Base-by-base conservation (phyloP, 2,329 filamentous ascomycete species). In the Cercospora sp. region DNA sequence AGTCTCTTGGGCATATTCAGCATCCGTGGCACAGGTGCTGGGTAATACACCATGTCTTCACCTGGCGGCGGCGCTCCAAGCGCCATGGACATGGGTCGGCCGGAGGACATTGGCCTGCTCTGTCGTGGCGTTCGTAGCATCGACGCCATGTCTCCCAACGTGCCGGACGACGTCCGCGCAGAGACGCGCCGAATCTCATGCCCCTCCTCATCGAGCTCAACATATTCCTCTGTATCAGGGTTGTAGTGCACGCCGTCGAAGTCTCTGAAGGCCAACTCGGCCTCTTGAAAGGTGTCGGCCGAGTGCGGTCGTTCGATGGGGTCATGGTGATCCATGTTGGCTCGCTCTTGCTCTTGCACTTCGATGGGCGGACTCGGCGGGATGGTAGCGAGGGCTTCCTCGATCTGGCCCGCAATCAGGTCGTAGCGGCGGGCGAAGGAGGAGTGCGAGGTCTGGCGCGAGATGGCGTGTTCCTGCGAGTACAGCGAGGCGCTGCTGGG, bases 1-100 rank as follows among this genome's bases (percentile, higher is more conserved):
- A 98, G 82, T 74, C 93, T 91, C 55, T 93, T 93, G 0, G 95
- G 95, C 12, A 99, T 82, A 74, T 97, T 98, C 66, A 99, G 85
- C 89, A 97, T 94, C 70, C 91, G 90, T 3, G 95, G 95, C 2
- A 99, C 95, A 1, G 93, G 94, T 3, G 95, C 95, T 13, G 95
- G 95, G 78, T 99, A 99, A 80, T 90, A 98, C 9, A 97, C 88
- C 92, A 98, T 97, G 73, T 89, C 84, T 72, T 94, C 88, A 4
- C 88, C 90, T 1, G 90, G 90, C 28, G 85, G 83, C 1, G 88
- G 87, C 75, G 72, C 73, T 75, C 87, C 80, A n/a, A 58, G n/a
- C 5, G 62, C 51, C 62, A 64, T 64, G 13, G 62, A 64, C 53
- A 64, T 40, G 33, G 62, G 62, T 20, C 62, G 53, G 3, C 51